Conservation (phyloP, 1,284 basidiomycete species). For the Pisolithus thermaeus region DNA sequence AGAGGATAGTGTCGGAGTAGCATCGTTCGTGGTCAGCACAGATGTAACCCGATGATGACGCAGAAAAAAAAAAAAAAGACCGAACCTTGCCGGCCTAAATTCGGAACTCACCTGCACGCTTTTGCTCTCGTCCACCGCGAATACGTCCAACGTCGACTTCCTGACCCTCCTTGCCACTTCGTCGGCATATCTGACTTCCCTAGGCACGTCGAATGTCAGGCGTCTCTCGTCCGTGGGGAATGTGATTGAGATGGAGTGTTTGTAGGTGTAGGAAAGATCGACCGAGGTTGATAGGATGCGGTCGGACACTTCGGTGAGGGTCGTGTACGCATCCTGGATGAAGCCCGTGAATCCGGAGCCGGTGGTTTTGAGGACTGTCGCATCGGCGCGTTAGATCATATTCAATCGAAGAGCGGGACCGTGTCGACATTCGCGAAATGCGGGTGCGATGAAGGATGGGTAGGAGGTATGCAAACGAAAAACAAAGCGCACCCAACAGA, state of each 20-base stretch:
- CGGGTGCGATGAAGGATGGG: background rate
- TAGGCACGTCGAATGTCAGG: constrained; percentile 44
- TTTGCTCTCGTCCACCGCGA: constrained; percentile 85
- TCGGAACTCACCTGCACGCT: constrained; percentile 71
- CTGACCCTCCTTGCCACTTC: constrained; percentile 55
- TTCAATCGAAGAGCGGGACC: background rate
- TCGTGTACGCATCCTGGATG: constrained; percentile 84
- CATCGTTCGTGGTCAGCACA: background rate
- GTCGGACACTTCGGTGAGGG: constrained; percentile 74
- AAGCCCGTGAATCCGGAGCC: constrained; percentile 86
- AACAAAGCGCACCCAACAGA: constrained; percentile 53
- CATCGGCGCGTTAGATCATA: background rate
- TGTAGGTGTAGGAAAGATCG: constrained; percentile 66
- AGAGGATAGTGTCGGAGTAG: too few relatives aligned
- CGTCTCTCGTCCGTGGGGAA: constrained; percentile 43
- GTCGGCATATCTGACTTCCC: constrained; percentile 44
- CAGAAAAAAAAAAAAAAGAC: background rate
- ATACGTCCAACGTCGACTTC: constrained; percentile 71
- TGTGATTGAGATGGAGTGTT: constrained; percentile 38
- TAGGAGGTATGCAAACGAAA: background rate
- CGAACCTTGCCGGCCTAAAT: background rate
- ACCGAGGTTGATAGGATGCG: constrained; percentile 87
- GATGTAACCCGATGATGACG: background rate
- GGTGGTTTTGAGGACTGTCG: constrained; percentile 80
- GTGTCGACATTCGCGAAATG: too few relatives aligned